Conservation (phyloP, 2,329 filamentous ascomycete genomes). For the Epichloe scottii region DNA sequence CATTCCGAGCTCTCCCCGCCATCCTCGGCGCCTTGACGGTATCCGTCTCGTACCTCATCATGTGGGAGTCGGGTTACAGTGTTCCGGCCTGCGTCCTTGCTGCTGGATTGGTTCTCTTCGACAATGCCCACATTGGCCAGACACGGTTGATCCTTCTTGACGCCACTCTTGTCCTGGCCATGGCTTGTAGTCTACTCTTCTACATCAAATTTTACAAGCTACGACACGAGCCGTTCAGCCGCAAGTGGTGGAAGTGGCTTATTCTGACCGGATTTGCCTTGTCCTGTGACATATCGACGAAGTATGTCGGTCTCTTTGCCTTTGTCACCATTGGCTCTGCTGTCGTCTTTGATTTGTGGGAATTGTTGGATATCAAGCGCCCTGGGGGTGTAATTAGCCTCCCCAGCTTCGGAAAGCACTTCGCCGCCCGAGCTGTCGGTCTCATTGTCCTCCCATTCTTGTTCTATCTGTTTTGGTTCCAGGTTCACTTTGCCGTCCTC, state of each 20-base stretch:
- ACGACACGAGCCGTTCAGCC: constrained; percentile 73
- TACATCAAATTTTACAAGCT: constrained; percentile 98
- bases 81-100: constrained; percentile 84
- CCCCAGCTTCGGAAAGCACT: constrained; percentile 75
- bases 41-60: constrained; percentile 88
- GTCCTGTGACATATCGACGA: constrained; percentile 96
- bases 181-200: constrained; percentile 85
- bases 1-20: constrained; percentile 86
- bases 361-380: constrained; percentile 79
- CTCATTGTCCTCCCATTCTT: constrained; percentile 87
- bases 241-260: constrained; percentile 99
- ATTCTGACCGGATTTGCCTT: constrained; percentile 86
- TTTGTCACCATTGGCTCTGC: constrained; percentile 95
- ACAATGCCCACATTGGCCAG: constrained; percentile 96
- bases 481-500: constrained; percentile 92
- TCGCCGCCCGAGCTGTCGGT: constrained; percentile 72
- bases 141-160: constrained; percentile 91
- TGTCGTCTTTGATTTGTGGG: constrained; percentile 90
- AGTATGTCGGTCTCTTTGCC: constrained; percentile 93
- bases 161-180: constrained; percentile 85
- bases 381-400: constrained; percentile 69
- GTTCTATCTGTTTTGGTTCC: constrained; percentile 99
- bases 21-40: constrained; percentile 86
- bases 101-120: constrained; percentile 76
- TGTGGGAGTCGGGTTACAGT: constrained; percentile 99